A percentile compares a stretch with the other conserved stretches of the same genome.
phyloP scores from a whole-genome alignment of 768 basidiomycete species.

The Trametes villosa region DNA sequence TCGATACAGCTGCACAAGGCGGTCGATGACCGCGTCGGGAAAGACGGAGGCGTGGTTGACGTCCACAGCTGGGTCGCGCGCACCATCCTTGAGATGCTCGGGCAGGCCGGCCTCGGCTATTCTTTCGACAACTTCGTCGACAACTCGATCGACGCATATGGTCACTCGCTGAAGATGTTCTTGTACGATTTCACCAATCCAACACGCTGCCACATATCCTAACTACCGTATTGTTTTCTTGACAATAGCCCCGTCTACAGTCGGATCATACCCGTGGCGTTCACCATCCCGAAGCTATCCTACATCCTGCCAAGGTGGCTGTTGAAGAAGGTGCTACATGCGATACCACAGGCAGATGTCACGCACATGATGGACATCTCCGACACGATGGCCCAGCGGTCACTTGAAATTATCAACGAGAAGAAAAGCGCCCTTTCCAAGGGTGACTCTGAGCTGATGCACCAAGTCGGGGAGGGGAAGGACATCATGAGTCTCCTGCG shows the following conservation, averaged over 20 bases:
- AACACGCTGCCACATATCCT: too few species aligned
- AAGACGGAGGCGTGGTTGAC: constrained; percentile 9
- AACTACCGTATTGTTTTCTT: too few species aligned
- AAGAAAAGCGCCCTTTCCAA: constrained; percentile 42
- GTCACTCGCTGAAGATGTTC: constrained; percentile 13
- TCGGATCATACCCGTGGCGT: background rate
- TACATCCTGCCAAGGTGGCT: constrained; percentile 28
- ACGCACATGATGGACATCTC: constrained; percentile 39
- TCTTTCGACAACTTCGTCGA: constrained; percentile 19
- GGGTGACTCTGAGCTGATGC: constrained; percentile 40
- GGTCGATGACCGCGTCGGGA: constrained; percentile 14
- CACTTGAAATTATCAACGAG: constrained; percentile 40
- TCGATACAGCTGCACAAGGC: constrained; percentile 26
- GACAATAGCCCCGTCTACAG: background rate
- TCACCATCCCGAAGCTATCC: background rate
- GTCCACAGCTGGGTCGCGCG: constrained; percentile 22
- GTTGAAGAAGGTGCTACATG: constrained; percentile 37
- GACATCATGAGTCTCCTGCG: constrained; percentile 43
- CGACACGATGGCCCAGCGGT: constrained; percentile 41
- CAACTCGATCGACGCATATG: constrained; percentile 12
- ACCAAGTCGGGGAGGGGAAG: constrained; percentile 43
- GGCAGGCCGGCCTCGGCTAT: constrained; percentile 20
- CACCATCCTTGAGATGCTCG: constrained; percentile 20
- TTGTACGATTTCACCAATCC: constrained; percentile 1
- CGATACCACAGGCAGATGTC: constrained; percentile 39